These are phyloP conservation scores for Dendrobium officinale DNA, from an alignment of 106 monocot genomes.

Conservation along the genomic window DNA sequence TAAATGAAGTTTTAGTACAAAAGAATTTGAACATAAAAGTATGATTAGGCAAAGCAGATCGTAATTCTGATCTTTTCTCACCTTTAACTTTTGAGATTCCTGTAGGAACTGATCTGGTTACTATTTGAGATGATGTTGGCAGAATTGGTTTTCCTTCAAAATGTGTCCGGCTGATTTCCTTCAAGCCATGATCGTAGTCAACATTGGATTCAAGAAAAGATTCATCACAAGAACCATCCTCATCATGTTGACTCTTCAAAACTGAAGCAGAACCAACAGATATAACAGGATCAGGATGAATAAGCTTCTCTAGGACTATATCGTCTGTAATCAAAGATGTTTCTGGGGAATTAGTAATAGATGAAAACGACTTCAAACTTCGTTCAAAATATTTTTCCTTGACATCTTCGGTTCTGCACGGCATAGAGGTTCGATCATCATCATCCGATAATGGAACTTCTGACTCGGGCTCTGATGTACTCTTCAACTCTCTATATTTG, in stretches of 20 bases:
- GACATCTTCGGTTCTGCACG: slow-evolving; percentile 11
- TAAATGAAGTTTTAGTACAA: background rate
- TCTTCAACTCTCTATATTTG: slow-evolving; percentile 32
- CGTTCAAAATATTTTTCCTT: slow-evolving; percentile 18
- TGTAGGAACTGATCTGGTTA: slow-evolving; percentile 12
- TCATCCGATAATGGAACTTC: slow-evolving; percentile 32
- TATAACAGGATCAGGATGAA: slow-evolving; percentile 16
- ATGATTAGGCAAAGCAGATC: too few relatives aligned
- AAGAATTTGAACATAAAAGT: background rate
- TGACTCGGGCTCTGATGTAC: slow-evolving; percentile 40
- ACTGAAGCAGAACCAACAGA: slow-evolving; percentile 11
- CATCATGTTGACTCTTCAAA: slow-evolving; percentile 9
- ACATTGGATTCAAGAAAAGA: background rate
- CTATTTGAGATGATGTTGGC: slow-evolving; percentile 13
- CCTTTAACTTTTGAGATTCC: slow-evolving; percentile 16
- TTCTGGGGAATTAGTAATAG: background rate
- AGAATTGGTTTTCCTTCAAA: slow-evolving; percentile 9
- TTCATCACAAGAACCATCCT: background rate
- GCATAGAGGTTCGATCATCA: slow-evolving; percentile 8
- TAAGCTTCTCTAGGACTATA: slow-evolving; percentile 28
- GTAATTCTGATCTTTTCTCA: background rate
- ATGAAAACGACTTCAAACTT: background rate
- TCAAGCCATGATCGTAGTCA: slow-evolving; percentile 26
- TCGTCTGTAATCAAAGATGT: slow-evolving; percentile 6
- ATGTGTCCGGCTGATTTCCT: slow-evolving; percentile 47